Evolutionary conservation across 2,329 filamentous ascomycete species (phyloP), one percentile per base, ranked within the genome.

Genomic region (Trichoderma breve): DNA sequence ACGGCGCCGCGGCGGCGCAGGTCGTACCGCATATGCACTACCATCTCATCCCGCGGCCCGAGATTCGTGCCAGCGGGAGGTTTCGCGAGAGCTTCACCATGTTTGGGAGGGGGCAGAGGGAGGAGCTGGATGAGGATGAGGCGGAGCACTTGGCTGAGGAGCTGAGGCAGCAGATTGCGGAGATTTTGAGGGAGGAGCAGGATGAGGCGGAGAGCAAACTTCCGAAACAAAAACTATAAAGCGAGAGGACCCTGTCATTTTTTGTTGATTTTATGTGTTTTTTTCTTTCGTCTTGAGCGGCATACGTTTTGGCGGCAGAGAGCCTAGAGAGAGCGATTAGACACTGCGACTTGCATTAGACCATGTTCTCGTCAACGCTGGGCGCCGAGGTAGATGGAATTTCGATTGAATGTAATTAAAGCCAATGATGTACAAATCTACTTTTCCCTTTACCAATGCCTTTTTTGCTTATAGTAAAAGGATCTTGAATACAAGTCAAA

Each of bases 1-100:
- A 98, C 77, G 94, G 95, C 18, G 91, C 91, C 4, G 89, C 94
- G 36, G 95, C 95, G 2, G 94, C 94, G 2, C 95, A 98, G 83
- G 94, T 97, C 18, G 94, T 98, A 2, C 92, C 92, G 26, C 95
- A 98, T 81, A 91, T 97, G 63, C 95, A 99, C 81, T 98, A 97
- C 80, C 96, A 99, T 77, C 88, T 98, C 67, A 97, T 99, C 39
- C 95, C 95, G 0, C 85, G 95, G 47, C 94, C 95, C 0, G 89
- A 92, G 82, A 88, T 87, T 72, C 84, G 84, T 75, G 87, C 83
- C 61, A 86, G 84, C 74, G 86, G 84, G 7, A 80, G 83, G 61
- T 83, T 83, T 76, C 88, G 87, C 72, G 86, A 88, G 84, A 90
- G 90, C 79, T 95, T 94, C 83, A 93, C 91, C 61, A 95, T 95